phyloP scores from a whole-genome alignment of 306 rosid species.

The Casuarina equisetifolia region DNA sequence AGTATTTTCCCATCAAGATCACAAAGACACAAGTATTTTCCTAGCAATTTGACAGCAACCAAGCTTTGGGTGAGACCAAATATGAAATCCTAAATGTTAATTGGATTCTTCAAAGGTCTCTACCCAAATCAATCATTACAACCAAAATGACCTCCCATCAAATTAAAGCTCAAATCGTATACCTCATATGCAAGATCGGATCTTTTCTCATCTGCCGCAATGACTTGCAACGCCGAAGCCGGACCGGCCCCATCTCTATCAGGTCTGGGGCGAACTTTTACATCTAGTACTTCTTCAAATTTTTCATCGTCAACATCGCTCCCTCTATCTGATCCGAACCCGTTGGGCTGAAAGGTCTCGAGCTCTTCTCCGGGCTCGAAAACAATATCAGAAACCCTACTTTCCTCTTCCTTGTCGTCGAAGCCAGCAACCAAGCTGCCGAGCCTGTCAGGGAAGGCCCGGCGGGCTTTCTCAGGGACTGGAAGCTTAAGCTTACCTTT shows the following conservation, averaged over 20 bases:
- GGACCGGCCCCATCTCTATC: slow-evolving; percentile 35
- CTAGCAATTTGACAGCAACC: background rate
- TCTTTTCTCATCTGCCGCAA: slow-evolving; percentile 69
- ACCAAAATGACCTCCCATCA: background rate
- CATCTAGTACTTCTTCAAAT: slow-evolving; percentile 13
- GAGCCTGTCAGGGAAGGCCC: slow-evolving; percentile 52
- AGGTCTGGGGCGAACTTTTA: slow-evolving; percentile 23
- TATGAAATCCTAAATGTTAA: background rate
- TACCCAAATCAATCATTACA: background rate
- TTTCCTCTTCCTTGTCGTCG: slow-evolving; percentile 35
- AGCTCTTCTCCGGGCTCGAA: slow-evolving; percentile 72
- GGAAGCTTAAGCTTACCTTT: slow-evolving; percentile 70
- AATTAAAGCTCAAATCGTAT: slow-evolving; percentile 2
- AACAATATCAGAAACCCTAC: slow-evolving; percentile 34
- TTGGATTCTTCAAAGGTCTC: too few relatives aligned
- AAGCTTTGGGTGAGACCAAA: background rate
- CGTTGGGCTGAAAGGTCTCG: slow-evolving; percentile 60
- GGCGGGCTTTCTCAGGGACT: slow-evolving; percentile 47
- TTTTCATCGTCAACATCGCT: slow-evolving; percentile 12
- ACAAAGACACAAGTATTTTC: background rate
- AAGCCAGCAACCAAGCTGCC: slow-evolving; percentile 56
- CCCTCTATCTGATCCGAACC: slow-evolving; percentile 33
- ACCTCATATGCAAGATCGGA: slow-evolving; percentile 77
- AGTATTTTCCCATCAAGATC: background rate
- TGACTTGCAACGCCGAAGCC: slow-evolving; percentile 44